A percentile compares a stretch with the other conserved stretches of the same genome.
phyloP scores from a whole-genome alignment of 176 grass and related monocot genomes.

The Puya raimondii region DNA sequence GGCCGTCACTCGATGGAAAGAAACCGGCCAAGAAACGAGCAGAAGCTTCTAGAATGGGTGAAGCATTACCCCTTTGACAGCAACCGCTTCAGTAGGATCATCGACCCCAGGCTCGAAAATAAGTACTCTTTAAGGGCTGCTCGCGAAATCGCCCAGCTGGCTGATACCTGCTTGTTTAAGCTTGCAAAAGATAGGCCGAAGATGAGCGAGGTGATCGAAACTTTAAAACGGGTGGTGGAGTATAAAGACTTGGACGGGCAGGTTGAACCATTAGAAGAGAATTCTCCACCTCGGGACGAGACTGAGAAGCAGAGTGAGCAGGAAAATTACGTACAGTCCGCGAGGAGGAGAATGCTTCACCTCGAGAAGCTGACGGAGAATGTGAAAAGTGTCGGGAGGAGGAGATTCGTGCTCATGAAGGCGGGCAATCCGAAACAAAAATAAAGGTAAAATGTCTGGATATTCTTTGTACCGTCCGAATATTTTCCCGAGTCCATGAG shows the following conservation, averaged over 20 bases:
- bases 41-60: constrained; percentile 26
- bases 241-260: constrained; percentile 12
- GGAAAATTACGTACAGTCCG: not conserved
- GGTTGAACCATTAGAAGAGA: not conserved
- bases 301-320: not conserved
- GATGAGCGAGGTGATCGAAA: constrained; percentile 47
- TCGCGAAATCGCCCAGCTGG: constrained; percentile 45
- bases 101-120: constrained; percentile 63
- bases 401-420: constrained; percentile 18
- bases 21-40: constrained; percentile 43
- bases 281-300: not conserved
- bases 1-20: constrained; percentile 60
- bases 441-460: too few relatives aligned
- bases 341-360: constrained; percentile 8
- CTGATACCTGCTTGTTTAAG: constrained; percentile 62
- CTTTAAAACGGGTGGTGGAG: constrained; percentile 37
- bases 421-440: not conserved
- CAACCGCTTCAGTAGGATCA: constrained; percentile 43
- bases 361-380: constrained; percentile 6
- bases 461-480: too few relatives aligned
- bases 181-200: constrained; percentile 59
- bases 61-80: constrained; percentile 31
- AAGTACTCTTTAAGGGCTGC: constrained; percentile 47
- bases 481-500: too few relatives aligned
- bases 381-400: not conserved